Evolutionary conservation across 2,329 filamentous ascomycete genomes (phyloP), one percentile per base, ranked within the genome.

Genomic region (Lasiodiplodia sp.): DNA sequence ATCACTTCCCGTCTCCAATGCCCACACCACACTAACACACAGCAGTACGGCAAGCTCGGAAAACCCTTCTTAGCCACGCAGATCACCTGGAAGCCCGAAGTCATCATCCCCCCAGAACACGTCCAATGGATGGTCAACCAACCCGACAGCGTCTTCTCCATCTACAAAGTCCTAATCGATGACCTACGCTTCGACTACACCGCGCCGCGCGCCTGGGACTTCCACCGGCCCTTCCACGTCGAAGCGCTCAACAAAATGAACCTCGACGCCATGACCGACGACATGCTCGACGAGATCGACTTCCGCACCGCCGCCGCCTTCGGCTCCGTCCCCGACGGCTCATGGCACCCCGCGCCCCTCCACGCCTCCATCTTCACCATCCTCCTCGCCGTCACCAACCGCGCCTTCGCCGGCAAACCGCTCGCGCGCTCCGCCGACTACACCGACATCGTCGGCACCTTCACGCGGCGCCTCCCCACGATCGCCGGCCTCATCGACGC

Each of bases 221-320:
- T 67, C 52, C n/a, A 49, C 34, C 65, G 65, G 18, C 51, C 65
- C 34, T 67, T 67, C 52, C 65, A 67, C 52, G 52, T 67, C 52
- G 65, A 67, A 23, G 65, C 65, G 3, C 52, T 67, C 34, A 67
- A 67, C 65, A 67, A 67, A 52, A 56, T 67, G 38, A 56, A 57
- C 49, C 65, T 67, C 34, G 34, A 58, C 37, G 34, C 49, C 18
- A 57, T 67, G 51, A 67, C 65, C 16, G 18, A 28, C 16, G 18
- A 25, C 23, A 67, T 67, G 37, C 21, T 67, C 18, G 34, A 58
- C 52, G 65, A 67, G 16, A 67, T 67, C 44, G 31, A n/a, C 44
- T 23, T 23, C 28, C 49, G 62, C 44, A 28, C 49, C 8, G 62
- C n/a, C 47, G 6, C 5, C 8, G 34, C 31, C 31, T 53, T 65